Evolutionary conservation across 306 rosid genomes (phyloP), one percentile per base, ranked within the genome.

Genomic region (Macrotyloma uniflorum): DNA sequence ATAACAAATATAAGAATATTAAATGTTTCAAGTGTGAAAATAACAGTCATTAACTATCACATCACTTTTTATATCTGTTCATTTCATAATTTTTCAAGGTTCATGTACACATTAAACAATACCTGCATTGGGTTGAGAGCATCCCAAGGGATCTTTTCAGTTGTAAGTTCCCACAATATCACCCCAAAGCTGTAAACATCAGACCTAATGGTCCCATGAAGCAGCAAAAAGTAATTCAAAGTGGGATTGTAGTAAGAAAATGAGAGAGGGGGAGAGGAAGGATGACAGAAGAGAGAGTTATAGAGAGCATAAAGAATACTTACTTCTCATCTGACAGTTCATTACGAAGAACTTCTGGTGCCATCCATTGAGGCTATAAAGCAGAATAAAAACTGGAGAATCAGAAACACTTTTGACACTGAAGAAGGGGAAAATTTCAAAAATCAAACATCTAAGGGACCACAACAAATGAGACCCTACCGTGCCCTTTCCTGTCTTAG

Each of bases 121-220:
- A 96, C 99, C 99, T 96, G 99, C 92, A 93, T 91, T 72, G 97
- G 72, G 87, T 96, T 96, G 69, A 96, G 96, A 89, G 80, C 91
- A 68, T 93, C 96, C 99, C 99, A 96, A 23, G 99, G 99, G 85
- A 93, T 93, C 87, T 96, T 96, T 84, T 89, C 93, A 6, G 99
- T 93, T 57, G 89, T 93, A 80, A 96, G 91, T 86, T 96, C 99
- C 99, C 99, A 96, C 86, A 96, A 72, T 79, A 96, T 88, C 79
- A 96, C 99, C 74, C 99, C 99, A 57, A 87, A 96, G 88, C 99
- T 93, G 90, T 96, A 96, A 47, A 96, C 87, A 18, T 96, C 99
- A 35, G 98, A 96, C 96, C 99, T 96, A 77, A 88, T 74, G 53
- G 73, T 66, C 74, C 81, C 71, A 72, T 62, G 79, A 51, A 78